Conservation (phyloP, 805 yeast species). For the Ogataea philodendri region DNA sequence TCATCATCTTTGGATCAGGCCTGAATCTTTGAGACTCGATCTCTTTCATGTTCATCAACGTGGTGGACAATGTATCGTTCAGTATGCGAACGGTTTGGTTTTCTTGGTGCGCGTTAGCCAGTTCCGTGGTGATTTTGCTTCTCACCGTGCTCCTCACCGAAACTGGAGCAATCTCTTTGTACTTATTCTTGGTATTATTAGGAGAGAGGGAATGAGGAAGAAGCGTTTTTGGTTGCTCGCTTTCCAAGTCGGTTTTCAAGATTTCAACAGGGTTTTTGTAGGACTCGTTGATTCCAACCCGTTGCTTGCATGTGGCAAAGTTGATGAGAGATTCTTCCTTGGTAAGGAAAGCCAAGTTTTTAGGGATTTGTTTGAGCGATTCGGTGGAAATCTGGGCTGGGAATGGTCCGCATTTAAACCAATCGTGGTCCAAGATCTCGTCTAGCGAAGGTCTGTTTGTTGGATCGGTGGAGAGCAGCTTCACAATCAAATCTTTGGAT, state of each 20-base stretch:
- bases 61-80: slow-evolving; percentile 29
- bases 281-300: slow-evolving; percentile 51
- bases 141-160: slow-evolving; percentile 26
- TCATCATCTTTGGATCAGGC: slow-evolving; percentile 22
- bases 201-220: slow-evolving; percentile 91
- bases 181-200: slow-evolving; percentile 83
- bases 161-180: slow-evolving; percentile 57
- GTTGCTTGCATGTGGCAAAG: slow-evolving; percentile 62
- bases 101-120: slow-evolving; percentile 30
- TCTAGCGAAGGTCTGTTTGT: slow-evolving; percentile 74
- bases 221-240: slow-evolving; percentile 64
- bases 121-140: slow-evolving; percentile 28
- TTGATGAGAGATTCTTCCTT: slow-evolving; percentile 63
- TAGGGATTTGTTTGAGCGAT: slow-evolving; percentile 64
- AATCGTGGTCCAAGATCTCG: slow-evolving; percentile 75
- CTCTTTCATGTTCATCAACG: slow-evolving; percentile 28
- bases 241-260: slow-evolving; percentile 63
- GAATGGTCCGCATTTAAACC: slow-evolving; percentile 80
- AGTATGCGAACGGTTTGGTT: slow-evolving; percentile 28
- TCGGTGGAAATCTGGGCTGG: slow-evolving; percentile 66
- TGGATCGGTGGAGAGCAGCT: slow-evolving; percentile 77
- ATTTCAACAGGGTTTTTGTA: slow-evolving; percentile 66
- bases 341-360: slow-evolving; percentile 49
- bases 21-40: slow-evolving; percentile 26
- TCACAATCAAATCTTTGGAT: slow-evolving; percentile 70